Base-by-base conservation (phyloP, 2,329 filamentous ascomycete species). In the Botryotinia convoluta region DNA sequence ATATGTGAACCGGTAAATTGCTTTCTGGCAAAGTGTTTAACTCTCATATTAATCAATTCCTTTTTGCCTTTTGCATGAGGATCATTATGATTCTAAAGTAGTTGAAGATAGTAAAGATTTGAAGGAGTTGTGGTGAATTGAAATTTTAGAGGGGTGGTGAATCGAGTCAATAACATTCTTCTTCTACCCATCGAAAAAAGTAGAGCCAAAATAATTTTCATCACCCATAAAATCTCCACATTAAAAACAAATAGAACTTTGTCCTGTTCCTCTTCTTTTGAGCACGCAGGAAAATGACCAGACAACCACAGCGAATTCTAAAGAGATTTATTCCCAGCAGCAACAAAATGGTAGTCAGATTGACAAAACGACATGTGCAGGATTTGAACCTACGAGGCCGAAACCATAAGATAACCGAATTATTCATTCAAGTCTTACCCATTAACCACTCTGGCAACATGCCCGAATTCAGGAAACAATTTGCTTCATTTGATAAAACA, bases 311-410 rank as follows among this genome's bases (percentile, higher is more conserved):
- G 12, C 12, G 14, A 29, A 18, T n/a, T 3, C 5, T 1, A 54
- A 29, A n/a, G 0, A 54, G 14, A n/a, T 4, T 18, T 2, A 1
- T 3, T 54, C n/a, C 6, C 63, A n/a, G 1, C 8, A 6, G 4
- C 2, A 3, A 4, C 35, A 26, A 68, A 68, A 57, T 10, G 8
- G 1, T 8, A 1, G 1, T 1, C 0, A 5, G 3, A 42, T 2
- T 9, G 20, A 32, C 18, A 37, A 68, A 57, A 69, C 70, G 70
- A 65, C 70, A 72, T 64, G 60, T 72, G 70, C 70, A 72, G 70
- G 70, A 72, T 72, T 72, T 72, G 70, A 72, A 72, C 70, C 70
- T 72, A 72, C 70, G 70, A 72, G 70, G 70, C 70, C 70, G 70
- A 72, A 72, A 72, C 70, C 70, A 72, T 72, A 72, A 72, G 70